Conservation (phyloP, 2,329 filamentous ascomycete genomes). For the Diaporthe citriasiana region DNA sequence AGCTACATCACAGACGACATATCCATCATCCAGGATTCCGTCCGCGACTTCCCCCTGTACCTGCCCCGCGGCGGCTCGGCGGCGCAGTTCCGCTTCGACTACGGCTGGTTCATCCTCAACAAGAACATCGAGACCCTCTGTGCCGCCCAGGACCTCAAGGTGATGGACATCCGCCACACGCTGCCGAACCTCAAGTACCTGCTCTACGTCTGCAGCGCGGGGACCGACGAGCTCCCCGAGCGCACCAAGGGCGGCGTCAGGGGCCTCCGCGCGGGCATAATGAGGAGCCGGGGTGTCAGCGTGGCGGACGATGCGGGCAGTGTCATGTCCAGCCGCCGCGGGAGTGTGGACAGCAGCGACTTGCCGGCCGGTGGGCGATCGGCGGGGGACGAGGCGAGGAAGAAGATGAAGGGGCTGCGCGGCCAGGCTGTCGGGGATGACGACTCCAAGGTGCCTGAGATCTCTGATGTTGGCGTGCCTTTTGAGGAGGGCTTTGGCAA, state of each 20-base stretch:
- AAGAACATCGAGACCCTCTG: slow-evolving; percentile 87
- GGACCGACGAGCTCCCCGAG: slow-evolving; percentile 73
- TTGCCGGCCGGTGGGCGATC: slow-evolving; percentile 6
- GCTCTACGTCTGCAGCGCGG: slow-evolving; percentile 89
- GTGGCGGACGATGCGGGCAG: slow-evolving; percentile 57
- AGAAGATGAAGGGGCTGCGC: slow-evolving; percentile 51
- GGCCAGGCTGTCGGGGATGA: not conserved
- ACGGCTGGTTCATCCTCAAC: slow-evolving; percentile 95
- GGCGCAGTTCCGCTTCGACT: slow-evolving; percentile 92
- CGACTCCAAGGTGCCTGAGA: slow-evolving; percentile 41
- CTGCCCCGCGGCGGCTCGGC: slow-evolving; percentile 70
- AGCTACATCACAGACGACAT: slow-evolving; percentile 84
- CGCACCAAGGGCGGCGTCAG: slow-evolving; percentile 73
- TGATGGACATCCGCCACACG: slow-evolving; percentile 92
- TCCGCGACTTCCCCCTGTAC: slow-evolving; percentile 86
- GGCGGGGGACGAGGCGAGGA: slow-evolving; percentile 56
- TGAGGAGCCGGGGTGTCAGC: slow-evolving; percentile 53
- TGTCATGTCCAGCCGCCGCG: slow-evolving; percentile 57
- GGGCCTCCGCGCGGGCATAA: slow-evolving; percentile 67
- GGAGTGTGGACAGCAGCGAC: slow-evolving; percentile 62
- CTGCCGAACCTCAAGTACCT: slow-evolving; percentile 95
- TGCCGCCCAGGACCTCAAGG: slow-evolving; percentile 77
- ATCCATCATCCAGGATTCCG: slow-evolving; percentile 66
- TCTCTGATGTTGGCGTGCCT: slow-evolving; percentile 53
- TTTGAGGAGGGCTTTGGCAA: slow-evolving; percentile 62